Conservation (phyloP, 805 yeast genomes). For the Schwanniomyces polymorphus region DNA sequence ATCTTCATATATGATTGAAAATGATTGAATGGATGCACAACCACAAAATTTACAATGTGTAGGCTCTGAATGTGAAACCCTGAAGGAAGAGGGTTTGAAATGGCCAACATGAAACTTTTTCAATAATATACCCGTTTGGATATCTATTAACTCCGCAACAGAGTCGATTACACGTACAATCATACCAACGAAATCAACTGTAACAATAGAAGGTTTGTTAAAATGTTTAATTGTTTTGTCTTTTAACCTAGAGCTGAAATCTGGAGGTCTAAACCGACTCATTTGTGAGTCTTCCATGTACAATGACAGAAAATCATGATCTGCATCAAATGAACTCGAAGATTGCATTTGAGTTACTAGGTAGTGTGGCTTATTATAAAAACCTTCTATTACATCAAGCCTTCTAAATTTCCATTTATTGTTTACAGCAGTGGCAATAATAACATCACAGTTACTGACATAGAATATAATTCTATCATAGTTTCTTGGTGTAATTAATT, state of each 20-base stretch:
- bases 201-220: constrained; percentile 43
- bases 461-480: constrained; percentile 68
- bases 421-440: constrained; percentile 65
- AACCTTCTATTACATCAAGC: constrained; percentile 47
- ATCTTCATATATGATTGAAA: constrained; percentile 73
- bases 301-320: constrained; percentile 13
- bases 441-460: constrained; percentile 47
- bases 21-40: constrained; percentile 72
- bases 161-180: constrained; percentile 56
- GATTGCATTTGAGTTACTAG: constrained; percentile 10
- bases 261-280: not conserved
- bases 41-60: constrained; percentile 92
- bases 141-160: constrained; percentile 69
- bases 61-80: constrained; percentile 80
- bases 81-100: constrained; percentile 58
- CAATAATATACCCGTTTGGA: constrained; percentile 72
- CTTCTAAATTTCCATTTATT: constrained; percentile 63
- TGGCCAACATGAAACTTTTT: constrained; percentile 61
- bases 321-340: constrained; percentile 8
- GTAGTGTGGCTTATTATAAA: constrained; percentile 35
- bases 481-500: constrained; percentile 68
- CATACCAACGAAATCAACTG: constrained; percentile 76
- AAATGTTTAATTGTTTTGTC: constrained; percentile 10
- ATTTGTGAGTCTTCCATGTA: not conserved
- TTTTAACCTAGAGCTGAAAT: not conserved